A percentile compares a stretch with the other conserved stretches of the same genome.
Conservation (phyloP, 352 stramenopile species). For the Globisporangium paddicum region DNA sequence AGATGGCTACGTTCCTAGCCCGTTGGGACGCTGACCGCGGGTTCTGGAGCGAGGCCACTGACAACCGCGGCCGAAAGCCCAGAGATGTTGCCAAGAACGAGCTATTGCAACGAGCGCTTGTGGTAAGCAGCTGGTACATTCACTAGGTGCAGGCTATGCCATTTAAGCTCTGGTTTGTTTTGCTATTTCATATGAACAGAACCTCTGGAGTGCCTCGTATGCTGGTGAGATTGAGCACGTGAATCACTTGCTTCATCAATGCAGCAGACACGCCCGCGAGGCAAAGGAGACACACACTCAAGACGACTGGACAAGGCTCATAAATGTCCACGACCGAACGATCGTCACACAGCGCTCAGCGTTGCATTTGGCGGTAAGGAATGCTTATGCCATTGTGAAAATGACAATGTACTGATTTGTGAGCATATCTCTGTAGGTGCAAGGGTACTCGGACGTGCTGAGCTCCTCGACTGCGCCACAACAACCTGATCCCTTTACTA, state of each 20-base stretch:
- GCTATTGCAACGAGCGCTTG: conserved; percentile 18
- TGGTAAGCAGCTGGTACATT: conserved; percentile 15
- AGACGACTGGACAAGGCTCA: background rate
- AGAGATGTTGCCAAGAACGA: conserved; percentile 28
- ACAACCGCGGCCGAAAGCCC: conserved; percentile 36
- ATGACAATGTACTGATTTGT: no score
- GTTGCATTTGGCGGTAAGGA: no score
- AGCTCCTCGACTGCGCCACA: background rate
- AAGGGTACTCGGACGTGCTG: conserved; percentile 28
- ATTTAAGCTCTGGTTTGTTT: background rate
- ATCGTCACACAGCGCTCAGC: conserved; percentile 25
- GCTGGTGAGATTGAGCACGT: conserved; percentile 26
- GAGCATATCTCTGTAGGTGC: conserved; percentile 13
- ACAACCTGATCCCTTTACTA: background rate
- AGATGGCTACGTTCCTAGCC: conserved; percentile 29
- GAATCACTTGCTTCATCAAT: conserved; percentile 17
- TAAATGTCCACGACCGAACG: conserved; percentile 27
- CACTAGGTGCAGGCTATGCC: background rate
- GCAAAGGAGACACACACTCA: background rate
- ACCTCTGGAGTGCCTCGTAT: conserved; percentile 35
- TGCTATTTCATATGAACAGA: conserved; percentile 16
- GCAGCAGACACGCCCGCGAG: background rate
- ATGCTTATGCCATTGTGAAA: no score
- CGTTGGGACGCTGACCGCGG: conserved; percentile 42
- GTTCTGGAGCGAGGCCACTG: conserved; percentile 23